Base-by-base conservation (phyloP, 176 grass and related monocot genomes). In the Hordeum marinum region DNA sequence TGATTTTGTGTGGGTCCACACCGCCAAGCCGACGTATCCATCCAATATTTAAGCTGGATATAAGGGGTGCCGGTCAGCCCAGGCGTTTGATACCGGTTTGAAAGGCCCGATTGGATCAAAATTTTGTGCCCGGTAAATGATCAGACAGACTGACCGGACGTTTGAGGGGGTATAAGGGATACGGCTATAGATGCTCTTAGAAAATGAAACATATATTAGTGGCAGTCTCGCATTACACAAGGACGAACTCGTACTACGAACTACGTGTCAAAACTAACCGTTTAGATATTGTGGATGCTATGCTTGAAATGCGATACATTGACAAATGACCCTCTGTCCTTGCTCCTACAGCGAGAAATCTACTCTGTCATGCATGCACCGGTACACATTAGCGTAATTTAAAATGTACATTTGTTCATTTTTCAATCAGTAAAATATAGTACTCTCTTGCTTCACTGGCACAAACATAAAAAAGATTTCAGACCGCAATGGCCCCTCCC, bases 261-360 rank as follows among this genome's bases (percentile, higher is more conserved):
- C 35, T 48, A 71, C 64, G 66, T 79, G 80, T 20, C 35, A 54
- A 50, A 45, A 55, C 18, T 55, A 21, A 55, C 41, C 65, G 1
- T 64, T 54, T 25, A 80, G 74, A 79, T 83, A 79, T 83, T 52
- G 52, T 55, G 18, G 11, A 59, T 17, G 11, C 15, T 10, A 64
- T 63, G 31, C 34, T 34, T 45, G 52, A 80, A 55, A 21, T 89
- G 82, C 35, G 76, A 66, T 67, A 89, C 87, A 89, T 67, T 75
- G 76, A 74, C 76, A 11, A 17, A 74, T 67, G 87, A 84, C 82
- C 84, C 67, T 58, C 81, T 89, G 87, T 84, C 17, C 15, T 52
- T 1, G 17, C 48, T 52, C 76, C 39, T 7, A 65, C 72, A 84
- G 81, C 14, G 72, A 39, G 63, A 69, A 50, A 11, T 40, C 21